Conservation (phyloP, 192 early-diverging fungal species). For the Piromyces finnis region DNA sequence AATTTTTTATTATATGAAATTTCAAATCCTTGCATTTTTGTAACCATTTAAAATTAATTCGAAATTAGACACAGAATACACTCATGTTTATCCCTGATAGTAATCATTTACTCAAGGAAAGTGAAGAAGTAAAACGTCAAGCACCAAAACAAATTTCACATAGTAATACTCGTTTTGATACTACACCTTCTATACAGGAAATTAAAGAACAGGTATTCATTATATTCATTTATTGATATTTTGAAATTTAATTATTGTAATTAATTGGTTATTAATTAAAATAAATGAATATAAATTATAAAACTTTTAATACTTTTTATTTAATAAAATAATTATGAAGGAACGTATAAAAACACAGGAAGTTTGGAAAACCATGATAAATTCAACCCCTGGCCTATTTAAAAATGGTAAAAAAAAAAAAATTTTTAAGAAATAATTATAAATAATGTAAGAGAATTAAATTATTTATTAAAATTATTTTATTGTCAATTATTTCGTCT, state of each 20-base stretch:
- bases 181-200: neutral
- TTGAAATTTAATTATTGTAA: too few relatives aligned
- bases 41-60: neutral
- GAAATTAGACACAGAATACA: neutral
- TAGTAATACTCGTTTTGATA: neutral
- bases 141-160: neutral
- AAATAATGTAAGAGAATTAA: too few relatives aligned
- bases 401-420: neutral
- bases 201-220: neutral
- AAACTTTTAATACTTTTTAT: too few relatives aligned
- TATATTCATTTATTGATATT: neutral
- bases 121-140: neutral
- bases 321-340: neutral
- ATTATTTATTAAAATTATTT: too few relatives aligned
- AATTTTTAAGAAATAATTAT: neutral
- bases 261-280: too few relatives aligned
- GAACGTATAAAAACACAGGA: constrained; percentile 13
- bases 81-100: neutral
- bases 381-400: constrained; percentile 31
- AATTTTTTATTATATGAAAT: too few relatives aligned
- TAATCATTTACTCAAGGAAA: neutral
- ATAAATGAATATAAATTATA: too few relatives aligned
- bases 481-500: neutral
- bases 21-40: too few relatives aligned
- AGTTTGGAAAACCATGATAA: constrained; percentile 21